A percentile compares a stretch with the other conserved stretches of the same genome.
These are phyloP conservation scores for Talaromyces sp. DNA, from an alignment of 2,329 filamentous ascomycete genomes.

Conservation along the genomic window DNA sequence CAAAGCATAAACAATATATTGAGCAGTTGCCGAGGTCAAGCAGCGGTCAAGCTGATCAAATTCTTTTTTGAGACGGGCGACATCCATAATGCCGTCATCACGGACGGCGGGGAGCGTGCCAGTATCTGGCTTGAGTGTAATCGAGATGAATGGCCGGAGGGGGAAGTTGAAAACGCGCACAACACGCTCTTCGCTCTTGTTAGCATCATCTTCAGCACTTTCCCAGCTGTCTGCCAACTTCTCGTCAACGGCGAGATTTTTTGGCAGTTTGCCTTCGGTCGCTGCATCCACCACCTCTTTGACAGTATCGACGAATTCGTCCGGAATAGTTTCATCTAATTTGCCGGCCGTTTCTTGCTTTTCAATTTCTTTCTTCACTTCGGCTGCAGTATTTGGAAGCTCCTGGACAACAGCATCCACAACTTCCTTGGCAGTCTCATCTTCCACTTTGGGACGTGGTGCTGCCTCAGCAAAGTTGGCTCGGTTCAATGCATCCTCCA, in stretches of 20 bases:
- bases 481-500: slow-evolving; percentile 64
- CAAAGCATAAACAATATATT: slow-evolving; percentile 92
- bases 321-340: slow-evolving; percentile 55
- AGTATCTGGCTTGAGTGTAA: slow-evolving; percentile 59
- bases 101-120: slow-evolving; percentile 62
- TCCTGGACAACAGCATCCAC: slow-evolving; percentile 34
- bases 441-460: slow-evolving; percentile 30
- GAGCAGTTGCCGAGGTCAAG: slow-evolving; percentile 81
- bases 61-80: slow-evolving; percentile 92
- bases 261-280: slow-evolving; percentile 4
- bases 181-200: slow-evolving; percentile 63
- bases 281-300: slow-evolving; percentile 41
- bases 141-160: slow-evolving; percentile 92
- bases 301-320: slow-evolving; percentile 58
- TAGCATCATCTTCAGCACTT: slow-evolving; percentile 69
- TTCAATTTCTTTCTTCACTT: slow-evolving; percentile 50
- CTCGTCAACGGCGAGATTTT: slow-evolving; percentile 50
- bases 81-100: slow-evolving; percentile 81
- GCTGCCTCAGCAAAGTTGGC: slow-evolving; percentile 54
- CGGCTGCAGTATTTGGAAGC: slow-evolving; percentile 42
- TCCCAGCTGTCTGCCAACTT: slow-evolving; percentile 85
- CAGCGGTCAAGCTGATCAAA: slow-evolving; percentile 97
- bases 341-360: slow-evolving; percentile 52
- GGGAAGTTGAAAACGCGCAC: slow-evolving; percentile 93
- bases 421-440: slow-evolving; percentile 39